phyloP scores from a whole-genome alignment of 352 stramenopile species.

The Phytopythium sindhum region DNA sequence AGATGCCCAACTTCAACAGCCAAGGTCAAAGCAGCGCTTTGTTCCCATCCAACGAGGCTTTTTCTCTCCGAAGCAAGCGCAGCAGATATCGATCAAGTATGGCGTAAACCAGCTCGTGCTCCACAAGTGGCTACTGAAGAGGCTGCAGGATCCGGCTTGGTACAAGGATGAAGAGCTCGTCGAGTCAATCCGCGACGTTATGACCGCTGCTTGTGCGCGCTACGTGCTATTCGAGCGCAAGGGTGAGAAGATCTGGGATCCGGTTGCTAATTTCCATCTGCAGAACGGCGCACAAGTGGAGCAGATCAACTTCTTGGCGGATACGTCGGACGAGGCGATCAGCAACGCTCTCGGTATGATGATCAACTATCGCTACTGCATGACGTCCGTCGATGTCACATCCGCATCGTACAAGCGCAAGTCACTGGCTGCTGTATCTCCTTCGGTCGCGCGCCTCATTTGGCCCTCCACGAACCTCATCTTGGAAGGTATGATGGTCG shows the following conservation, averaged over 20 bases:
- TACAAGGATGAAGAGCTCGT: constrained; percentile 43
- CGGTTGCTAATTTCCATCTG: constrained; percentile 83
- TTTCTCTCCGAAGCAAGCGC: constrained; percentile 47
- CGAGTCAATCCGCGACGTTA: constrained; percentile 42
- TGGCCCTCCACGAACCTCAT: constrained; percentile 49
- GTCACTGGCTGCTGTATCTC: constrained; percentile 58
- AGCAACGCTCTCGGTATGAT: constrained; percentile 61
- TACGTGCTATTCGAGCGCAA: constrained; percentile 84
- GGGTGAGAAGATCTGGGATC: constrained; percentile 75
- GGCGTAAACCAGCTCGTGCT: constrained; percentile 51
- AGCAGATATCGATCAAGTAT: constrained; percentile 54
- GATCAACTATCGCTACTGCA: constrained; percentile 89
- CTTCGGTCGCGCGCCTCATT: constrained; percentile 51
- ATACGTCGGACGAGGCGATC: constrained; percentile 49
- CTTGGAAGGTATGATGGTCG: constrained; percentile 44
- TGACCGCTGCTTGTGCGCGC: constrained; percentile 54
- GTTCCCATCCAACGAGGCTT: constrained; percentile 34
- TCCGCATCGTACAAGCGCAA: constrained; percentile 81
- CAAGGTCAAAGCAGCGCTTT: constrained; percentile 7
- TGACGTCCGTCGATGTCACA: constrained; percentile 73
- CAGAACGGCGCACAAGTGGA: constrained; percentile 85
- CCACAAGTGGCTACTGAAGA: constrained; percentile 69
- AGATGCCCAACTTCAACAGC: constrained; percentile 17
- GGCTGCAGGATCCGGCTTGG: constrained; percentile 45
- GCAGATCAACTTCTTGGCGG: constrained; percentile 80